Evolutionary conservation across 2,329 filamentous ascomycete species (phyloP).

Genomic region (Cercospora berteroae): DNA sequence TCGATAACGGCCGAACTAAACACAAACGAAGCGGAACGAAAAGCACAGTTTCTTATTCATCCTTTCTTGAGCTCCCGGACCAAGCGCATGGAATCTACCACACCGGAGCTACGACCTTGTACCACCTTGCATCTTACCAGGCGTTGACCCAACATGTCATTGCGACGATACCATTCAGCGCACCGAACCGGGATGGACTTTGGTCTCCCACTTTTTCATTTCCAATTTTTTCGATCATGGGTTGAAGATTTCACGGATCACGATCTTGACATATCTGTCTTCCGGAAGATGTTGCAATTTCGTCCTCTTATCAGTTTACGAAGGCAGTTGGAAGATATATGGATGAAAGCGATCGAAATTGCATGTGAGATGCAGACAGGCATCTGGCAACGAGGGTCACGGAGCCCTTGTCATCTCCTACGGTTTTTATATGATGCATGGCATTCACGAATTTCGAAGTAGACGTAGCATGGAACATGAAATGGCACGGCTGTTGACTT

Average conservation of each 20-base stretch:
- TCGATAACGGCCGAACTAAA: conserved; percentile 12
- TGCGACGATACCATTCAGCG: conserved; percentile 24
- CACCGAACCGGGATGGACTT: conserved; percentile 8
- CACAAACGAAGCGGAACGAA: conserved; percentile 20
- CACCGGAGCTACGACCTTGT: conserved; percentile 16
- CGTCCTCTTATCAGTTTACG: not conserved
- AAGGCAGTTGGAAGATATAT: not conserved
- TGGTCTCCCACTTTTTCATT: not conserved
- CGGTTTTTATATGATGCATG: conserved; percentile 1
- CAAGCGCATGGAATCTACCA: not conserved
- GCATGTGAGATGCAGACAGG: not conserved
- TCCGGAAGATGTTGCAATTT: not conserved
- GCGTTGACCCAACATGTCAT: conserved; percentile 15
- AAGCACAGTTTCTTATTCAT: conserved; percentile 23
- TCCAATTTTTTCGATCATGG: not conserved
- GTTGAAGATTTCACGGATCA: not conserved
- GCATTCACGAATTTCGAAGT: not conserved
- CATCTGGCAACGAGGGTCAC: not conserved
- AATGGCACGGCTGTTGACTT: conserved; percentile 2
- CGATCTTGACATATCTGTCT: not conserved
- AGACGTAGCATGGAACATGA: conserved; percentile 3
- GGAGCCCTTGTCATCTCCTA: not conserved
- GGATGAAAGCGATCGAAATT: not conserved
- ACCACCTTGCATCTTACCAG: conserved; percentile 20
- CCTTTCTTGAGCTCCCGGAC: conserved; percentile 13